Evolutionary conservation across 2,329 filamentous ascomycete species (phyloP).

Genomic region (Fusarium torulosum): DNA sequence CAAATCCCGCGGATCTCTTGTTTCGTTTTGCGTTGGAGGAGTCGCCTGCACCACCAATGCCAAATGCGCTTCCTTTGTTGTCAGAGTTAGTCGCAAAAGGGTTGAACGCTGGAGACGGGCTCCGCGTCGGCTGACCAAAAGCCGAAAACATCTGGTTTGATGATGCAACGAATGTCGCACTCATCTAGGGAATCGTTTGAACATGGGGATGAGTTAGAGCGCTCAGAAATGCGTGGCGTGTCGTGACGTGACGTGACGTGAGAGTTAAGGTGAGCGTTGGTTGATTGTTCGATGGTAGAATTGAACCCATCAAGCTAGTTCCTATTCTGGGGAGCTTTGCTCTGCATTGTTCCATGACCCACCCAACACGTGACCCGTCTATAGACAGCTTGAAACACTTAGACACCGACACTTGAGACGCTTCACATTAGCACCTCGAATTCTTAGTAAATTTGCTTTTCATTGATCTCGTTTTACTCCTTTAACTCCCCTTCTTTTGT

Average conservation of each 20-base stretch:
- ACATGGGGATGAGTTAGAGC: conserved; percentile 49
- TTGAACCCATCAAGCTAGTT: conserved; percentile 39
- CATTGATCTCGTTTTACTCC: conserved; percentile 25
- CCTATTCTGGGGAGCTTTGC: conserved; percentile 44
- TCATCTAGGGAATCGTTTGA: conserved; percentile 52
- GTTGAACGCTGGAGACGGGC: conserved; percentile 53
- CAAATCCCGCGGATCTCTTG: conserved; percentile 44
- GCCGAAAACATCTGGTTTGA: conserved; percentile 57
- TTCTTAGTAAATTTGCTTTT: conserved; percentile 6
- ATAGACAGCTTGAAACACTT: conserved; percentile 6
- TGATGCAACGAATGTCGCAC: conserved; percentile 58
- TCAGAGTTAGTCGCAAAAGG: conserved; percentile 52
- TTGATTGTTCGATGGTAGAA: conserved; percentile 36
- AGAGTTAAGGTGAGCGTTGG: conserved; percentile 5
- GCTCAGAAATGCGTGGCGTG: conserved; percentile 31
- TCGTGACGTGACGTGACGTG: conserved; percentile 24
- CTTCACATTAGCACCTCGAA: neutral
- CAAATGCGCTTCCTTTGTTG: conserved; percentile 49
- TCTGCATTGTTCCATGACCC: conserved; percentile 18
- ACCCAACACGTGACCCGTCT: conserved; percentile 42
- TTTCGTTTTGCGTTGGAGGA: conserved; percentile 47
- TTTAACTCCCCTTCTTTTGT: conserved; percentile 28
- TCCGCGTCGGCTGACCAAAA: conserved; percentile 54
- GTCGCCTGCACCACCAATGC: conserved; percentile 49
- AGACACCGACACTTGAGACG: neutral